Evolutionary conservation across 2,329 filamentous ascomycete species (phyloP), one percentile per base, ranked within the genome.

Genomic region (Graphium sp.): DNA sequence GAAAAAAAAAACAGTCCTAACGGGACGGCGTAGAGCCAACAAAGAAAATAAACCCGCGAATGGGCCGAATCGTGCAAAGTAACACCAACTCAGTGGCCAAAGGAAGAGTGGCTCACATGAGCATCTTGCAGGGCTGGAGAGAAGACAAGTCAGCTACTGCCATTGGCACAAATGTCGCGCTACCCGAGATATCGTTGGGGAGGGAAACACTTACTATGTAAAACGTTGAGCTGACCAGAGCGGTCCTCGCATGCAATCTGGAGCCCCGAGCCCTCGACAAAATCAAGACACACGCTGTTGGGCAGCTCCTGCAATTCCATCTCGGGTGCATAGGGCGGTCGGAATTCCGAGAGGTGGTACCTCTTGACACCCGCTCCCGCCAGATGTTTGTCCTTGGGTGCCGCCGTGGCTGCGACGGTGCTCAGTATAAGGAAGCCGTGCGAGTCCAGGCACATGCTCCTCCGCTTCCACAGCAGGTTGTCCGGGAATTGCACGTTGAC

Each of bases 401-500:
- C 53, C 22, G 47, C 47, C 24, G 44, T 43, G 4, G 39, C 37
- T 9, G 43, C 47, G 12, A 75, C 66, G 7, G 74, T 65, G 23
- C 75, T 80, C 35, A 98, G 65, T 33, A 92, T 74, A 22, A 98
- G 58, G 50, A 79, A 84, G 12, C 87, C 89, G 34, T 78, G 65
- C 7, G 74, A 71, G 48, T 95, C 85, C 32, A 98, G 70, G 37
- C 77, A 77, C 53, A 94, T 74, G 43, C 77, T 84, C 34, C 89
- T 74, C 31, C 87, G 78, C 58, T 95, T 98, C 89, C 89, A 98
- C 9, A 98, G 64, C 26, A 98, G 62, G 31, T 83, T 92, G 46
- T 95, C 87, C 0, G 89, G 89, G 47, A 98, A 94, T 48, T 98
- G 89, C 8, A 95, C 81, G 42, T 98, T 95, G 37, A 98, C 76